Base-by-base conservation (phyloP, 805 yeast genomes). In the Wickerhamiella kazuoi region DNA sequence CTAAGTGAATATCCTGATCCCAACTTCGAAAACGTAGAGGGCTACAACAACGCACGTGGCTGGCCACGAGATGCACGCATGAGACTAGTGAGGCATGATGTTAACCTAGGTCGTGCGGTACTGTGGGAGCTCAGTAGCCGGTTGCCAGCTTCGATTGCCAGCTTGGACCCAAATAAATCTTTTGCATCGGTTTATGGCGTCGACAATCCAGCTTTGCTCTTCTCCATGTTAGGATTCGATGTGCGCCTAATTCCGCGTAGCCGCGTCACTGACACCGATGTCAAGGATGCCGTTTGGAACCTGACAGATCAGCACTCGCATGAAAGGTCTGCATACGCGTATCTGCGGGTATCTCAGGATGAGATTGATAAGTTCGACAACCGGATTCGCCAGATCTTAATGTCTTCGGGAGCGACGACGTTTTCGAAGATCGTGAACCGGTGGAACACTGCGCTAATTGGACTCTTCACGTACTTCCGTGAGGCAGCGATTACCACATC, bases 361-460 rank as follows among this genome's bases (percentile, higher is more conserved):
- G 94, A 79, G 37, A 76, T 90, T 32, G 79, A 75, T 21, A 70
- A 70, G 35, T 90, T 90, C 62, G 75, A 79, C 46, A 80, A 79
- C 53, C 68, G 93, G 40, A 77, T 90, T 30, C 68, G 95, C 24
- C 94, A 87, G 51, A 75, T 90, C 37, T 65, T 90, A 49, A 81
- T 90, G 94, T 76, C 94, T 2, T 79, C 96, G 0, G 98, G 98
- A 0, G 81, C 95, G 0, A 77, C 95, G 0, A 82, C 99, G 0
- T 90, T 90, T 57, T 79, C 95, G 0, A 90, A 84, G 54, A 79
- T 86, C 42, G 94, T 94, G 2, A 76, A 86, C 30, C 83, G 83
- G 51, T 90, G 99, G 99, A 90, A 90, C 53, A 82, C 95, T 2
- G 84, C 94, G 0, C 61, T 90, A 39, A 71, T 86, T 38, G 70